These are phyloP conservation scores for Avena eriantha DNA, from an alignment of 176 grass and related monocot genomes.

Conservation along the genomic window DNA sequence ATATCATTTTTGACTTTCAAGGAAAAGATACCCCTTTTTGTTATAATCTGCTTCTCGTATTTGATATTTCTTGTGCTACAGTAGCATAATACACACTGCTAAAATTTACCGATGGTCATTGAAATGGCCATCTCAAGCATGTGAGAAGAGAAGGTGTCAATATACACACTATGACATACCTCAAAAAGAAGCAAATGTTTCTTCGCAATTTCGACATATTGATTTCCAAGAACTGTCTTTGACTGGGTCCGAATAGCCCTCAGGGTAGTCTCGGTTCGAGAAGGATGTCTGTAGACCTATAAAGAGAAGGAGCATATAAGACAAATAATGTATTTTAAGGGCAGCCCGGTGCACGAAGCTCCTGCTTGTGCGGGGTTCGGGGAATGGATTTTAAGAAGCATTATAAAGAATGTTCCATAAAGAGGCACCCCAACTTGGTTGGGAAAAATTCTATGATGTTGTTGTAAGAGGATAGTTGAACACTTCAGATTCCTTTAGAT, in stretches of 20 bases:
- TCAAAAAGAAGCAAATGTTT: slow-evolving; percentile 92
- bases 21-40: neutral
- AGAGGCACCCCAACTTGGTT: neutral
- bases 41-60: neutral
- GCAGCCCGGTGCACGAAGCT: too few species aligned
- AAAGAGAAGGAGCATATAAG: slow-evolving; percentile 11
- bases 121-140: slow-evolving; percentile 19
- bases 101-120: neutral
- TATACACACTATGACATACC: slow-evolving; percentile 49
- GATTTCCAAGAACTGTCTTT: slow-evolving; percentile 63
- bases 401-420: slow-evolving; percentile 22
- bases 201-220: slow-evolving; percentile 65
- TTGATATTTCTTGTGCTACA: slow-evolving; percentile 18
- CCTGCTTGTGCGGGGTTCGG: too few species aligned
- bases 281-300: slow-evolving; percentile 88
- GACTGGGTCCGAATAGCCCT: slow-evolving; percentile 78
- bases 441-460: too few species aligned
- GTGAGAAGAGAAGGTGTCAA: slow-evolving; percentile 14
- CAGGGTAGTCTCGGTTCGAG: slow-evolving; percentile 74
- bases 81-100: neutral
- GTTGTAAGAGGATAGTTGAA: slow-evolving; percentile 10
- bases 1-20: slow-evolving; percentile 21
- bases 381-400: neutral
- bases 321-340: slow-evolving; percentile 13
- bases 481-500: slow-evolving; percentile 16